Evolutionary conservation across 768 basidiomycete species (phyloP).

Genomic region (Tricholoma bakamatsutake): DNA sequence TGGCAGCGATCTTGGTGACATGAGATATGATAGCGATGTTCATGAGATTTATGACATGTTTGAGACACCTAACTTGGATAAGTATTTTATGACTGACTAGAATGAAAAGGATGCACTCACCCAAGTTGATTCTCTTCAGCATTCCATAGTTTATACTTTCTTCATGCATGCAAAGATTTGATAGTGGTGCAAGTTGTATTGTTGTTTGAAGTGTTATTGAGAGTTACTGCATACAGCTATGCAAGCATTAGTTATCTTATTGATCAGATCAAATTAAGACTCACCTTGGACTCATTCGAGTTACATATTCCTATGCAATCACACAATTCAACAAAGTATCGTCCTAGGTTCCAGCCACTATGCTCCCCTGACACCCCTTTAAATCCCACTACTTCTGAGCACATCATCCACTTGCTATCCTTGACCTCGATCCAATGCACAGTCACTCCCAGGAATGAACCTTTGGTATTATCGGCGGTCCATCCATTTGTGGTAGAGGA

Average conservation of each 20-base stretch:
- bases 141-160: too few species aligned
- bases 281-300: slow-evolving; percentile 14
- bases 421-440: slow-evolving; percentile 19
- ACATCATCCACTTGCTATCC: slow-evolving; percentile 17
- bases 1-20: too few species aligned
- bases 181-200: slow-evolving; percentile 12
- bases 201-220: slow-evolving; percentile 21
- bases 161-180: slow-evolving; percentile 8
- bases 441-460: slow-evolving; percentile 10
- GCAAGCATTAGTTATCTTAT: not conserved
- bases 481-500: not conserved
- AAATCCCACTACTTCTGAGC: slow-evolving; percentile 18
- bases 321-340: slow-evolving; percentile 18
- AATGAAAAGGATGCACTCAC: too few species aligned
- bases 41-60: too few species aligned
- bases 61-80: too few species aligned
- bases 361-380: slow-evolving; percentile 17
- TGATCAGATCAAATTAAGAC: not conserved
- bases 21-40: too few species aligned
- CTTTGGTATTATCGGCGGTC: slow-evolving; percentile 15
- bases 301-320: slow-evolving; percentile 20
- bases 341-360: slow-evolving; percentile 20
- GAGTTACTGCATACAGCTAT: slow-evolving; percentile 17
- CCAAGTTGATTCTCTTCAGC: too few species aligned
- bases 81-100: too few species aligned